phyloP scores from a whole-genome alignment of 208 protist species.

The Acanthamoeba culbertsoni region DNA sequence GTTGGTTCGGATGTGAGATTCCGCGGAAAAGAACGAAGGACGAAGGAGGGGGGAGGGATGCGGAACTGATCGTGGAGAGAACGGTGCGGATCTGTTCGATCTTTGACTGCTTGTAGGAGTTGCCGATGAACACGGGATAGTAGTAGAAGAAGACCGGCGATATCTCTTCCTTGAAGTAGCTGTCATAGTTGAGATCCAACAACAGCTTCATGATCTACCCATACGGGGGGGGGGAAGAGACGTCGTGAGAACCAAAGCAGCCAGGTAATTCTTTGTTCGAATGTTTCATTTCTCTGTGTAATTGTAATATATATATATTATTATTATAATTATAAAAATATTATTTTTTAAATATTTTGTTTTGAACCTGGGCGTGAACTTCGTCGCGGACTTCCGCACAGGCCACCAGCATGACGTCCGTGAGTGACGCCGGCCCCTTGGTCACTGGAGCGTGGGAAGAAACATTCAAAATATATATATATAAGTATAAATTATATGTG shows the following conservation, averaged over 20 bases:
- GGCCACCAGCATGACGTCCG: not conserved
- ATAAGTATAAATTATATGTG: not conserved
- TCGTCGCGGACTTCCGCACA: not conserved
- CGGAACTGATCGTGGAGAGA: conserved; percentile 9
- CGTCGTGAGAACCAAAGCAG: not conserved
- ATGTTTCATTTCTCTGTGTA: too few species aligned
- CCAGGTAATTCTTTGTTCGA: not conserved
- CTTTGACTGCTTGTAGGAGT: not conserved
- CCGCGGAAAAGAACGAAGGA: not conserved
- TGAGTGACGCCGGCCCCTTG: not conserved
- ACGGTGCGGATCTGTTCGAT: not conserved
- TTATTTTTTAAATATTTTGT: not conserved
- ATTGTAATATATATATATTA: too few species aligned
- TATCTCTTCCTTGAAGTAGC: not conserved
- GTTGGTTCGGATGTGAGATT: too few species aligned
- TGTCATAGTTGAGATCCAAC: conserved; percentile 40
- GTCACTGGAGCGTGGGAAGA: not conserved
- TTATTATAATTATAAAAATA: too few species aligned
- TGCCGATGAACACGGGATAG: not conserved
- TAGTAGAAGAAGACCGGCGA: not conserved
- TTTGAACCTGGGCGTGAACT: not conserved
- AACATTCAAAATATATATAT: not conserved
- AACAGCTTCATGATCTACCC: not conserved
- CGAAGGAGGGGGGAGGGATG: not conserved
- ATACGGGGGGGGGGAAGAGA: not conserved